A percentile compares a stretch with the other conserved stretches of the same genome.
phyloP scores from a whole-genome alignment of 192 early-diverging fungal species.

The Coemansia sp. region DNA sequence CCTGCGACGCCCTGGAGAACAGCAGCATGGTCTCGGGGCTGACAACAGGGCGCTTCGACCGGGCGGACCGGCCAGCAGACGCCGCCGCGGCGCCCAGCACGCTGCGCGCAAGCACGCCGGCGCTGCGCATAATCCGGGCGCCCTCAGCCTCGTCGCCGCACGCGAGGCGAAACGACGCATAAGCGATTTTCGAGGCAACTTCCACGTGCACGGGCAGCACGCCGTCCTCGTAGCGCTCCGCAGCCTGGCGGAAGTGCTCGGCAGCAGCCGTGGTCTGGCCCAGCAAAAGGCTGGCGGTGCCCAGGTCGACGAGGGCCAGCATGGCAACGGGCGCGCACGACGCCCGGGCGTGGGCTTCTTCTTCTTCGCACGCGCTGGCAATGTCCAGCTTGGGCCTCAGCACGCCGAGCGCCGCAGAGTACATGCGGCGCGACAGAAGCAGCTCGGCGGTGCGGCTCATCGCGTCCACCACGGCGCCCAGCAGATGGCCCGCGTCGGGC shows the following conservation, averaged over 20 bases:
- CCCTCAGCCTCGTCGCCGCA: conserved; percentile 20
- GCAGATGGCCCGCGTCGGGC: conserved; percentile 23
- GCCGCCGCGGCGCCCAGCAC: conserved; percentile 14
- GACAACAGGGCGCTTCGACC: conserved; percentile 9
- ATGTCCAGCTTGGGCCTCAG: conserved; percentile 7
- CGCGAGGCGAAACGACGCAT: conserved; percentile 27
- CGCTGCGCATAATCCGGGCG: conserved; percentile 13
- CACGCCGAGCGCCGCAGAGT: conserved; percentile 10
- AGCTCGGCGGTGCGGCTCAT: conserved; percentile 25
- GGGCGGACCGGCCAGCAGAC: neutral
- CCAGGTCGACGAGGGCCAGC: conserved; percentile 35
- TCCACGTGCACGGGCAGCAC: conserved; percentile 36
- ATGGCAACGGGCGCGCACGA: conserved; percentile 23
- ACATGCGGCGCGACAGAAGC: conserved; percentile 41
- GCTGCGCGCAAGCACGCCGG: conserved; percentile 11
- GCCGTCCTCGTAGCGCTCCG: conserved; percentile 28
- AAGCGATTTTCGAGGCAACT: conserved; percentile 23
- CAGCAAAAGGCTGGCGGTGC: conserved; percentile 15
- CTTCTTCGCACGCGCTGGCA: conserved; percentile 14
- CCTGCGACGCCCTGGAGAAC: conserved; percentile 26
- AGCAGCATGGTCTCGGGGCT: conserved; percentile 31
- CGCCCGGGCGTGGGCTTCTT: conserved; percentile 4
- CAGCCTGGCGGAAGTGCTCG: conserved; percentile 18
- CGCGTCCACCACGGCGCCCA: conserved; percentile 9
- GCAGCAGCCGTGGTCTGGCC: conserved; percentile 15